These are phyloP conservation scores for Cucurbita ficifolia DNA, from an alignment of 306 rosid genomes.

Conservation along the genomic window DNA sequence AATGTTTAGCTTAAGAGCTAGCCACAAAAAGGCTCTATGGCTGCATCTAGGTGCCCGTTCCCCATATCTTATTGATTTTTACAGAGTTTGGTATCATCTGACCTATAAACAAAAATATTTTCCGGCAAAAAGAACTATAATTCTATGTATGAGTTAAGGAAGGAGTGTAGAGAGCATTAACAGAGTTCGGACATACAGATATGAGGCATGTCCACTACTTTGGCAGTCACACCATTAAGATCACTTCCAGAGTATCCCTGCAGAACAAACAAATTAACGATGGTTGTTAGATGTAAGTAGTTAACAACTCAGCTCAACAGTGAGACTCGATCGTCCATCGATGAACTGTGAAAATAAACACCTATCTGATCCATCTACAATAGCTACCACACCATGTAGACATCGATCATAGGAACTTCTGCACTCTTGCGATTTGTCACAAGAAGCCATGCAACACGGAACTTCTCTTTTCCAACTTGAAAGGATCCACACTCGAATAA, in stretches of 20 bases:
- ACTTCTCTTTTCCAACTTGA: constrained; percentile 91
- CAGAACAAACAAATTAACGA: constrained; percentile 11
- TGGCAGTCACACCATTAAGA: constrained; percentile 87
- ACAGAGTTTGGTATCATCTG: too few relatives aligned
- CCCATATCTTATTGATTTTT: too few relatives aligned
- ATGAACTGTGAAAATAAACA: background rate
- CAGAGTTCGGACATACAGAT: constrained; percentile 39
- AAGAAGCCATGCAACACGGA: constrained; percentile 83
- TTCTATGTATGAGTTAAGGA: background rate
- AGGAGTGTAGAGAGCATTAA: background rate
- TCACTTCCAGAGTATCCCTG: constrained; percentile 87
- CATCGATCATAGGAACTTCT: constrained; percentile 78
- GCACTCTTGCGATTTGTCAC: constrained; percentile 83
- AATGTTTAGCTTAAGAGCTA: background rate
- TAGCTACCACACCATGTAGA: constrained; percentile 47
- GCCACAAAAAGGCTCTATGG: background rate
- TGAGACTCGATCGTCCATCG: background rate
- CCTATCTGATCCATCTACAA: background rate
- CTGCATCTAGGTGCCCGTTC: background rate
- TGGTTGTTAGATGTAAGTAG: background rate
- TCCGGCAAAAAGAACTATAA: background rate
- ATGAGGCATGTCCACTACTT: constrained; percentile 97
- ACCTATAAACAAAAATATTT: too few relatives aligned
- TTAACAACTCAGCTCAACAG: background rate
- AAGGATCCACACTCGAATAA: constrained; percentile 51